Evolutionary conservation across 129 eudicot species (phyloP).

Genomic region (Ambrosia trifida): DNA sequence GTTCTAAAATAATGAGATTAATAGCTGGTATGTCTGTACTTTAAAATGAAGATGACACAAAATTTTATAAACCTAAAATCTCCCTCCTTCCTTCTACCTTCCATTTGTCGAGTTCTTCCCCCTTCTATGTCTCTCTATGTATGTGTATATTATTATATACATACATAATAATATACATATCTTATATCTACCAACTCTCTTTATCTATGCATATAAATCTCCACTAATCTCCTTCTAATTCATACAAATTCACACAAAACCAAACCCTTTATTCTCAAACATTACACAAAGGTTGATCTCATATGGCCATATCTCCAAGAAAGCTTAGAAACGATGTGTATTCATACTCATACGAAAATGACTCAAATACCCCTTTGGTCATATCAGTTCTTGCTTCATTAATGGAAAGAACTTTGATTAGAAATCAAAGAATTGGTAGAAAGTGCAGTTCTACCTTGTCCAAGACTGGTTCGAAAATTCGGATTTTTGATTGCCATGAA

Average conservation of each 20-base stretch:
- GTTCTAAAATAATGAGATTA: constrained; percentile 24
- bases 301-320: constrained; percentile 77
- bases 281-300: no score
- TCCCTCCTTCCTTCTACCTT: constrained; percentile 60
- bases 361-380: constrained; percentile 69
- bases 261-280: constrained; percentile 6
- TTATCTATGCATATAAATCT: constrained; percentile 30
- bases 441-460: constrained; percentile 36
- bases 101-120: constrained; percentile 54
- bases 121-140: constrained; percentile 19
- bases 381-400: constrained; percentile 91
- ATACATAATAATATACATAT: constrained; percentile 18
- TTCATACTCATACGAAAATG: constrained; percentile 65
- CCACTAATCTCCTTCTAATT: constrained; percentile 19
- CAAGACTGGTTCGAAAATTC: constrained; percentile 34
- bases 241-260: constrained; percentile 21
- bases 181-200: neutral
- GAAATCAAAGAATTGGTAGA: constrained; percentile 66
- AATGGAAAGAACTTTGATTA: constrained; percentile 65
- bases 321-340: constrained; percentile 86
- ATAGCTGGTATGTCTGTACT: constrained; percentile 61
- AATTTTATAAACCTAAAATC: constrained; percentile 42
- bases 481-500: constrained; percentile 68
- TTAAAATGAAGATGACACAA: constrained; percentile 47
- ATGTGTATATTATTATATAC: constrained; percentile 11